These are phyloP conservation scores for Hericium erinaceus DNA, from an alignment of 768 basidiomycete genomes.

Conservation along the genomic window DNA sequence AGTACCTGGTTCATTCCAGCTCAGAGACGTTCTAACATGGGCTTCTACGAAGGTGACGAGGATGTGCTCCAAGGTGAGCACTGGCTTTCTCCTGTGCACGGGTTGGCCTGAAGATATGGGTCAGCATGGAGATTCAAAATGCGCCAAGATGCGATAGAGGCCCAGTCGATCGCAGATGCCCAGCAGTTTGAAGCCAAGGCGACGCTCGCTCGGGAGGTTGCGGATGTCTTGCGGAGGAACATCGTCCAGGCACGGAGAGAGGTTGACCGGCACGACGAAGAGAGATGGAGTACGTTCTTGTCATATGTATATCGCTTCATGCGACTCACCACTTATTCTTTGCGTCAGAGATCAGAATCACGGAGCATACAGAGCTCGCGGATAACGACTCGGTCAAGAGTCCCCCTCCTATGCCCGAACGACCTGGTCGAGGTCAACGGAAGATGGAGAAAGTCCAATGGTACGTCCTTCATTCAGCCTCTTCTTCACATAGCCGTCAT, in stretches of 20 bases:
- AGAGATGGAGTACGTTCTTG: slow-evolving; percentile 47
- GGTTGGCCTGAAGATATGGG: background rate
- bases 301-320: background rate
- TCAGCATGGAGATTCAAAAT: slow-evolving; percentile 71
- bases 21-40: background rate
- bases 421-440: slow-evolving; percentile 30
- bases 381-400: slow-evolving; percentile 73
- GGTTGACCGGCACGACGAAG: slow-evolving; percentile 26
- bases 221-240: slow-evolving; percentile 66
- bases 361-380: slow-evolving; percentile 77
- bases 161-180: slow-evolving; percentile 33
- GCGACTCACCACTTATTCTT: background rate
- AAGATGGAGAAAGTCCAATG: slow-evolving; percentile 5
- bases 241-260: slow-evolving; percentile 68
- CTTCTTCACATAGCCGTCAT: slow-evolving; percentile 1
- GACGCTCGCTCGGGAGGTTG: slow-evolving; percentile 59
- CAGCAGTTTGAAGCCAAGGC: slow-evolving; percentile 43
- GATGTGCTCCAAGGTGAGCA: slow-evolving; percentile 42
- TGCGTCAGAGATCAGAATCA: slow-evolving; percentile 58
- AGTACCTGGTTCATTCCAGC: background rate
- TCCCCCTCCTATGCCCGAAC: slow-evolving; percentile 35
- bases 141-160: slow-evolving; percentile 43
- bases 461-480: background rate
- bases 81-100: slow-evolving; percentile 5
- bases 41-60: slow-evolving; percentile 38